phyloP scores from a whole-genome alignment of 805 yeast genomes.

The Spathaspora boniae region DNA sequence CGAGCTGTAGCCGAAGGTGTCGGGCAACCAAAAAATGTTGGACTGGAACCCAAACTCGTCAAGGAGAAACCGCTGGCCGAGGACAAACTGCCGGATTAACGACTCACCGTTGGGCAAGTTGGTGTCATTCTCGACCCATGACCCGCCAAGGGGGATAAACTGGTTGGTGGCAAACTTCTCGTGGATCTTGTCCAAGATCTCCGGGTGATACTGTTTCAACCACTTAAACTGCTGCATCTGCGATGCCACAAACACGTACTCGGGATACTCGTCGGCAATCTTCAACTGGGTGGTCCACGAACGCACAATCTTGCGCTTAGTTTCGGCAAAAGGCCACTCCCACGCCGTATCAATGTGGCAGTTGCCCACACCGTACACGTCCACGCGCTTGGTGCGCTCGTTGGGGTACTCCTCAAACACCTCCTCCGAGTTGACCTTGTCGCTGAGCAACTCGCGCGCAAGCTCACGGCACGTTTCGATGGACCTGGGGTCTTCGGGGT shows the following conservation, averaged over 20 bases:
- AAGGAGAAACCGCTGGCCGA: constrained; percentile 85
- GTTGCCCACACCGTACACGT: constrained; percentile 85
- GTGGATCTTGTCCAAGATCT: constrained; percentile 59
- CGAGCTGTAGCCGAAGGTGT: constrained; percentile 93
- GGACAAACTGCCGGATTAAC: constrained; percentile 77
- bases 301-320: constrained; percentile 86
- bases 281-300: constrained; percentile 94
- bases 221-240: constrained; percentile 96
- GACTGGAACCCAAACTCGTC: constrained; percentile 75
- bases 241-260: constrained; percentile 89
- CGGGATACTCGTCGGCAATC: constrained; percentile 83
- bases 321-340: constrained; percentile 99
- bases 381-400: constrained; percentile 38
- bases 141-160: constrained; percentile 90
- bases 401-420: constrained; percentile 44
- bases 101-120: constrained; percentile 96
- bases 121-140: constrained; percentile 98
- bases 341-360: constrained; percentile 98
- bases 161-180: constrained; percentile 66
- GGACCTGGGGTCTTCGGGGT: constrained; percentile 58
- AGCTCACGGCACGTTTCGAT: constrained; percentile 62
- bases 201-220: constrained; percentile 86
- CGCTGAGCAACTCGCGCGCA: constrained; percentile 64
- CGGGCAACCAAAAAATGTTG: constrained; percentile 90
- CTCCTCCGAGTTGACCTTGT: constrained; percentile 55